These are phyloP conservation scores for Annulohypoxylon moriforme DNA, from an alignment of 495 filamentous ascomycete genomes.

Conservation along the genomic window DNA sequence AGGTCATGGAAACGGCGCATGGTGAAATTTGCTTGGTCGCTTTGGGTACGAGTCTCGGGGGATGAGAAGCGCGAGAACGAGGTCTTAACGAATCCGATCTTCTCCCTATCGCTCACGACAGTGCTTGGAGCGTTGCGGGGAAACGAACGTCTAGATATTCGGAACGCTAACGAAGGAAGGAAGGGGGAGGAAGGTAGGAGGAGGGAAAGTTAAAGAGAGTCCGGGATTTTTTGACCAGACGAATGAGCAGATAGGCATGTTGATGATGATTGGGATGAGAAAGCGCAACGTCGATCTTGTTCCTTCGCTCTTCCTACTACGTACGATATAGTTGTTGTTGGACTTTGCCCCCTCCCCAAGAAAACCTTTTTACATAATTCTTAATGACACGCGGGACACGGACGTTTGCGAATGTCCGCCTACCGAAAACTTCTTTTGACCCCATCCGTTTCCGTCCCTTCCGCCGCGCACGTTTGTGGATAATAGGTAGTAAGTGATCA, in stretches of 20 bases:
- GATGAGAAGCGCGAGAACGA: conserved; percentile 10
- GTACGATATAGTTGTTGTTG: conserved; percentile 39
- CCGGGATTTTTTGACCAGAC: conserved; percentile 2
- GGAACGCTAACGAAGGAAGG: conserved; percentile 23
- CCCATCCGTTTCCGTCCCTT: not conserved
- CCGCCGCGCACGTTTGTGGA: not conserved
- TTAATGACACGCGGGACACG: conserved; percentile 24
- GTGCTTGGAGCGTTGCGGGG: not conserved
- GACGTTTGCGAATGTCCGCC: conserved; percentile 7
- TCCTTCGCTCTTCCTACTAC: conserved; percentile 6
- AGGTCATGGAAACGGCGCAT: conserved; percentile 30
- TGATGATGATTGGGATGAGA: conserved; percentile 8
- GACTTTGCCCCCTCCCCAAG: too few relatives aligned
- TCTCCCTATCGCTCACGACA: not conserved
- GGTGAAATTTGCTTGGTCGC: conserved; percentile 16
- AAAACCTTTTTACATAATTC: conserved; percentile 29
- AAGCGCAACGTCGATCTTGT: conserved; percentile 9
- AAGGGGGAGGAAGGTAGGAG: not conserved
- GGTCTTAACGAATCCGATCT: not conserved
- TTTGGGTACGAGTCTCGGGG: conserved; percentile 31
- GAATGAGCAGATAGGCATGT: conserved; percentile 31
- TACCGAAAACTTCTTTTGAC: conserved; percentile 1
- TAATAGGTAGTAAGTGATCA: not conserved
- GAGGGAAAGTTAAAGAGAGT: not conserved
- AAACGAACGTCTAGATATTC: conserved; percentile 4